These are phyloP conservation scores for Serendipita indica DNA, from an alignment of 768 basidiomycete genomes.

Conservation along the genomic window DNA sequence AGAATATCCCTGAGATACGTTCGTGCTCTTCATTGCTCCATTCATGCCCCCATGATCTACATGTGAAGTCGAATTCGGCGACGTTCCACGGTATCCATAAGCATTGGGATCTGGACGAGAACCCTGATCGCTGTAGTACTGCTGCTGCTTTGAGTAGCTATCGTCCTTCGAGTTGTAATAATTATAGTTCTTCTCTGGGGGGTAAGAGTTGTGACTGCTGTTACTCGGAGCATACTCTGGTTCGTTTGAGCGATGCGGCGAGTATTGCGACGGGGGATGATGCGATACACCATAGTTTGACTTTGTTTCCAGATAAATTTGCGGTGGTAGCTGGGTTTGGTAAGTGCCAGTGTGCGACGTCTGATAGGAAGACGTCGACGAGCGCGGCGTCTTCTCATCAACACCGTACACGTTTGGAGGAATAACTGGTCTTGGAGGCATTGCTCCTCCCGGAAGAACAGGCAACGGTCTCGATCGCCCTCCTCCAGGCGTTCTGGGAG, in stretches of 20 bases:
- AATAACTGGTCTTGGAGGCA: background rate
- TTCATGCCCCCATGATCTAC: too few species aligned
- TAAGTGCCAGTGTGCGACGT: background rate
- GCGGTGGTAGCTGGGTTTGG: background rate
- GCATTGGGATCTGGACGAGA: too few species aligned
- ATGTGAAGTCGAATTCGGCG: too few species aligned
- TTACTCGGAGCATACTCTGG: background rate
- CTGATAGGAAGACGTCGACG: background rate
- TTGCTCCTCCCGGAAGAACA: constrained; percentile 2
- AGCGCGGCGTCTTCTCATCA: background rate
- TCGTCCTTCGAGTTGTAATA: too few species aligned
- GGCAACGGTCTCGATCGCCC: constrained; percentile 1
- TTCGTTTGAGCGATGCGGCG: background rate
- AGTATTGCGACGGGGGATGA: background rate
- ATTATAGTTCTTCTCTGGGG: too few species aligned
- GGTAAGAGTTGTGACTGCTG: too few species aligned
- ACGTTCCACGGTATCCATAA: too few species aligned
- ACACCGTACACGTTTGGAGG: background rate
- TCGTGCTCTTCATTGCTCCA: too few species aligned
- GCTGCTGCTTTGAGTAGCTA: too few species aligned
- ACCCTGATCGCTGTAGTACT: too few species aligned
- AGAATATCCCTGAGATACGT: too few species aligned
- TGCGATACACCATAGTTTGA: background rate
- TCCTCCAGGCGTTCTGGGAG: background rate
- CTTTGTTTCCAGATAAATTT: too few species aligned